A percentile compares a stretch with the other conserved stretches of the same genome.
phyloP scores from a whole-genome alignment of 139 green algal species.

The Picocystis salinarum region DNA sequence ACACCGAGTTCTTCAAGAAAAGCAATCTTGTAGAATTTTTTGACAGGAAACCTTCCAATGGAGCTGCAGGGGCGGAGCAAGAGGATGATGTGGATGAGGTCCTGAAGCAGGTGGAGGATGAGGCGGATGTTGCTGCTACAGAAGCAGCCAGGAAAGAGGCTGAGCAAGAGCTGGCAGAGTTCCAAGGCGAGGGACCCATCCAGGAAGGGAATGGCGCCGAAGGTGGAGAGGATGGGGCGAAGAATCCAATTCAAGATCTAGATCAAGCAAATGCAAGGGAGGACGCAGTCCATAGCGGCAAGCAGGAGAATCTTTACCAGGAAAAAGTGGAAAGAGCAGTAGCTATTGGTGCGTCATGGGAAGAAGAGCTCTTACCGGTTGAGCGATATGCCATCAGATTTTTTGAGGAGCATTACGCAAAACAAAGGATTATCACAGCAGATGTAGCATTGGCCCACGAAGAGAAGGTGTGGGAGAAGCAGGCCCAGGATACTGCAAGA shows the following conservation, averaged over 20 bases:
- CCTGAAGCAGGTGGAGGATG: constrained; percentile 4
- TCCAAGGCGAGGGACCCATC: background rate
- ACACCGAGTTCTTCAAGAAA: constrained; percentile 49
- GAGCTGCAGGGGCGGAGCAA: constrained; percentile 6
- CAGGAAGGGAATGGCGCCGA: background rate
- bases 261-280: constrained; percentile 9
- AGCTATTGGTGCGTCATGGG: too few species aligned
- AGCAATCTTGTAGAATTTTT: constrained; percentile 18
- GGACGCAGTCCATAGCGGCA: background rate
- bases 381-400: constrained; percentile 41
- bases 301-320: constrained; percentile 6
- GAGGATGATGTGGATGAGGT: background rate
- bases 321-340: too few species aligned
- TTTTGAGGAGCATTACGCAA: constrained; percentile 24
- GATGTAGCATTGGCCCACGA: too few species aligned
- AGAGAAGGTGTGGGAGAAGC: too few species aligned
- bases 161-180: constrained; percentile 16
- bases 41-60: constrained; percentile 12
- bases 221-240: constrained; percentile 1
- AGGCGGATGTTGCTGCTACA: background rate
- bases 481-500: too few species aligned
- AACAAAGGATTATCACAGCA: too few species aligned
- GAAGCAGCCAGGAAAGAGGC: constrained; percentile 5
- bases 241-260: constrained; percentile 1
- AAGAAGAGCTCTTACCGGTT: constrained; percentile 27